phyloP scores from a whole-genome alignment of 371 early-diverging fungal species.

The Circinella minor region DNA sequence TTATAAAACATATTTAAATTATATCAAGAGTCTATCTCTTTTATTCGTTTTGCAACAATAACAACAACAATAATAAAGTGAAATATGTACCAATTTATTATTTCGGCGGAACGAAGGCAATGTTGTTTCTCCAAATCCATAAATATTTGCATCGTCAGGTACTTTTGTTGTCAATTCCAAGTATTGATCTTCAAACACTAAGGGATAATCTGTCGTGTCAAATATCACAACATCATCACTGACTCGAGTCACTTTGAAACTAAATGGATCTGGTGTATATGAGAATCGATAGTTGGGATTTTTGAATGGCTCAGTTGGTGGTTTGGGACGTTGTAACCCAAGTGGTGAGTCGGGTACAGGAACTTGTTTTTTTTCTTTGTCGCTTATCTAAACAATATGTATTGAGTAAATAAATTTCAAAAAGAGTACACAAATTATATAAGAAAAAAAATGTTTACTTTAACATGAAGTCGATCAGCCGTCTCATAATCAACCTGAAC shows the following conservation, averaged over 20 bases:
- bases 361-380: conserved; percentile 49
- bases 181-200: conserved; percentile 75
- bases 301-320: conserved; percentile 3
- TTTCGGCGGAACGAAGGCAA: conserved; percentile 48
- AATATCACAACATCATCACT: conserved; percentile 54
- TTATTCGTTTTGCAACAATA: too few species aligned
- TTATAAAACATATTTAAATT: too few species aligned
- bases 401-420: background rate
- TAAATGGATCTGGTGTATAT: conserved; percentile 54
- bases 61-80: too few species aligned
- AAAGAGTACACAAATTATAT: too few species aligned
- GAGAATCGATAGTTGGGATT: conserved; percentile 47
- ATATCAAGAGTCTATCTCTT: too few species aligned
- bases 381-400: conserved; percentile 38
- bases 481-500: conserved; percentile 58
- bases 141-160: conserved; percentile 64
- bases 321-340: conserved; percentile 32
- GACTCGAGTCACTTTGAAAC: conserved; percentile 59
- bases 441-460: conserved; percentile 22
- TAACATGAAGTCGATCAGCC: conserved; percentile 53
- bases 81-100: conserved; percentile 15
- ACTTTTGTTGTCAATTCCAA: conserved; percentile 62
- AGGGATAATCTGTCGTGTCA: conserved; percentile 58
- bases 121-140: conserved; percentile 73
- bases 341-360: conserved; percentile 60